Percentiles rank a stretch among this genome's conserved stretches.
Evolutionary conservation across 192 early-diverging fungal genomes (phyloP).

Genomic region (Umbelopsis ramanniana): DNA sequence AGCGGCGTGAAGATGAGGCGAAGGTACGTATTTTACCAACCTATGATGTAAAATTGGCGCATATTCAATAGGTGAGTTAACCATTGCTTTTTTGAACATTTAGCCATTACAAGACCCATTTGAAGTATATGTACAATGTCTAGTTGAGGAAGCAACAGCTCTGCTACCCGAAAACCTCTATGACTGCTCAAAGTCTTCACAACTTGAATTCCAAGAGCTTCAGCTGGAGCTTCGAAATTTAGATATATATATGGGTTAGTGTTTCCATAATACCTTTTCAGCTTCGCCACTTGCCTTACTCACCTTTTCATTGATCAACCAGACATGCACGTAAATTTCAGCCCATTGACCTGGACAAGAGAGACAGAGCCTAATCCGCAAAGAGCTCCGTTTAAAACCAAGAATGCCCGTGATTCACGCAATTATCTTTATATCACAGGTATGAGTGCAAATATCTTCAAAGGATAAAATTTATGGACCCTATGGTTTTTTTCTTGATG

Average conservation of each 20-base stretch:
- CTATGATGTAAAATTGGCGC: background rate
- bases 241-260: constrained; percentile 67
- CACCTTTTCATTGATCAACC: background rate
- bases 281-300: constrained; percentile 1
- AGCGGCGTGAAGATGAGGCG: constrained; percentile 53
- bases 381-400: constrained; percentile 31
- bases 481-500: no score
- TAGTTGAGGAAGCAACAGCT: constrained; percentile 52
- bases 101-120: constrained; percentile 51
- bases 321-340: constrained; percentile 64
- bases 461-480: no score
- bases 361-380: constrained; percentile 30
- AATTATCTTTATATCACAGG: constrained; percentile 62
- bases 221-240: constrained; percentile 67
- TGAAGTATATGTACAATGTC: constrained; percentile 55
- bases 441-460: constrained; percentile 18
- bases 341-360: constrained; percentile 60
- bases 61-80: background rate
- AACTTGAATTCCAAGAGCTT: constrained; percentile 63
- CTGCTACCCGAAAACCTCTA: constrained; percentile 66
- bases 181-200: constrained; percentile 52
- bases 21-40: constrained; percentile 36
- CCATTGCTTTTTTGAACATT: background rate
- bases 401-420: constrained; percentile 36
- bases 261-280: background rate